Conservation (phyloP, 148 eudicot genomes). For the Fagopyrum homotropicum region DNA sequence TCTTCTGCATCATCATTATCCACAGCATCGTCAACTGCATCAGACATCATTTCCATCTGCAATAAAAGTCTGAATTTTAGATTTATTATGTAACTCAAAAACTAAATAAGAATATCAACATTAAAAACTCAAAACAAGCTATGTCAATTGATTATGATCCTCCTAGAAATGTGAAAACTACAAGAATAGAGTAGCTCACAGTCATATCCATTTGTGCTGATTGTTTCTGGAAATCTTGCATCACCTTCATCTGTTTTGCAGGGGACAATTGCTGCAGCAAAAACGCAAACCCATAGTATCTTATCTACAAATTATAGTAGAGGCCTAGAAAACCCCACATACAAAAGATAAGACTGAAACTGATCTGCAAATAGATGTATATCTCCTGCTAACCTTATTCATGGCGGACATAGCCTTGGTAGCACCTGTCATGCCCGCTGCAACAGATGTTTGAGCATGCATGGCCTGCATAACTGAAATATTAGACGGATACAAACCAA, state of each 20-base stretch:
- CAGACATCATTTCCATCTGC: constrained; percentile 98
- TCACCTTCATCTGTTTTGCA: constrained; percentile 67
- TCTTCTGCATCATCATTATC: constrained; percentile 98
- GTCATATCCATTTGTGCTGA: constrained; percentile 99
- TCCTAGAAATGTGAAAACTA: neutral
- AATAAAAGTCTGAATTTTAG: constrained; percentile 10
- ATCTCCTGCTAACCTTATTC: constrained; percentile 56
- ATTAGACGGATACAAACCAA: neutral
- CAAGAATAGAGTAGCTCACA: constrained; percentile 34
- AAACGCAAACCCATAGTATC: neutral
- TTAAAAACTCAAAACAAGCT: neutral
- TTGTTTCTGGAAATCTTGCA: constrained; percentile 82
- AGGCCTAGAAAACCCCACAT: neutral
- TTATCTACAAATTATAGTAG: neutral
- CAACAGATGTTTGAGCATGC: constrained; percentile 91
- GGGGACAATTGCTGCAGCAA: constrained; percentile 78
- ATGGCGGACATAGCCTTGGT: constrained; percentile 88
- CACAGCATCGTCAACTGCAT: constrained; percentile 81
- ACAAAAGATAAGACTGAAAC: neutral
- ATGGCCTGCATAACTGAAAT: constrained; percentile 36
- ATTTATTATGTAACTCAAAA: constrained; percentile 11
- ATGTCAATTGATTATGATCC: neutral
- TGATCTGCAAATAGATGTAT: neutral
- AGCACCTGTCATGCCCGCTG: constrained; percentile 91
- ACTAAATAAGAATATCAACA: constrained; percentile 11